Base-by-base conservation (phyloP, 2,329 filamentous ascomycete genomes). In the Lachnellula arida region DNA sequence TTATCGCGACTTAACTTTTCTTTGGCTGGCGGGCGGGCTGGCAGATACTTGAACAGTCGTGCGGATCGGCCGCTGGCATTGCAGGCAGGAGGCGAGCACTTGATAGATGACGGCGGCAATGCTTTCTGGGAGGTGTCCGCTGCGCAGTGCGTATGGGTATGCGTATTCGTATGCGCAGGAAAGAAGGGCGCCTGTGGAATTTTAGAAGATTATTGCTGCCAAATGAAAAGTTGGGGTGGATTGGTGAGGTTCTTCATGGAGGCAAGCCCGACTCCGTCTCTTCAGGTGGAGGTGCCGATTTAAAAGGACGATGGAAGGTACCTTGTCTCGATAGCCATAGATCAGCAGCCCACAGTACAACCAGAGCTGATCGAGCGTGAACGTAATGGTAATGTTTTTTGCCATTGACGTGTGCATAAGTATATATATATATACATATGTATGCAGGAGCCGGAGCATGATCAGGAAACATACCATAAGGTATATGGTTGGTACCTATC, bases 131-230 rank as follows among this genome's bases (percentile, higher is more conserved):
- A 42, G 32, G 25, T 32, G 25, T 48, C 25, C 22, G 34, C 46
- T 39, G 35, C 22, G 22, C 22, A 2, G 22, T 22, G 3, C 22
- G 19, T 23, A 5, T 32, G 28, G 9, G 28, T 32, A 32, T 32
- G 28, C 9, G 28, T 32, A 32, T 32, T 9, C 28, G 28, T 11
- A 32, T 32, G 28, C 9, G 28, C 3, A 32, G 28, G 9, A 11
- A 11, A 32, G 4, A 5, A 28, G 9, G 28, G 28, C 28, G 28
- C 39, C 46, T 50, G 46, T 39, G 46, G 49, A 53, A 55, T 32
- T 52, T 49, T 32, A 32, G 46, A 42, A 46, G 48, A 58, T 58
- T 47, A 14, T 37, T 50, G 17, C 15, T n/a, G 23, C 19, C 32
- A 56, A 52, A 49, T 52, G 39, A 44, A 53, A 32, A 32, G 2